phyloP scores from a whole-genome alignment of 495 filamentous ascomycete genomes.

The Cudoniella acicularis region DNA sequence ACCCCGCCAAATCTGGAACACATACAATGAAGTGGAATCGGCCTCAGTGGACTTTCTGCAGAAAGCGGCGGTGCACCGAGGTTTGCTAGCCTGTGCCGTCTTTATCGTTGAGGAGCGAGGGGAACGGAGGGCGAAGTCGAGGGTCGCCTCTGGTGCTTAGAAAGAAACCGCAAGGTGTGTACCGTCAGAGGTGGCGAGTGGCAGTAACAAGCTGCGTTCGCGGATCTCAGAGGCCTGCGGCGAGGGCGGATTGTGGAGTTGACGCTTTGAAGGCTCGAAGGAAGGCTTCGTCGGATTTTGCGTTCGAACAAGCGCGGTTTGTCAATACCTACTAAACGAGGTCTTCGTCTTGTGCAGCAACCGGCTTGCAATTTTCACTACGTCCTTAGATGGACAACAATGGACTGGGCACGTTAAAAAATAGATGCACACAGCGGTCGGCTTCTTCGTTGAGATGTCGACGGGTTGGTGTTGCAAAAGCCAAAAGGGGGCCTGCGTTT shows the following conservation, averaged over 20 bases:
- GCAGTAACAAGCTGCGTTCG: not conserved
- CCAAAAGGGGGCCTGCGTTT: slow-evolving; percentile 7
- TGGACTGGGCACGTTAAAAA: not conserved
- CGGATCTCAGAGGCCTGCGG: not conserved
- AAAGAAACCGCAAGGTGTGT: not conserved
- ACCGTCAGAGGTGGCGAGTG: not conserved
- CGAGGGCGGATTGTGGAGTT: not conserved
- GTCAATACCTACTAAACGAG: slow-evolving; percentile 3
- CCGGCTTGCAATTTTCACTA: not conserved
- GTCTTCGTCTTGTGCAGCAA: not conserved
- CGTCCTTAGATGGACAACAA: not conserved
- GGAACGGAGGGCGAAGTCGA: not conserved
- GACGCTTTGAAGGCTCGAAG: not conserved
- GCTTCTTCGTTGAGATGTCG: not conserved
- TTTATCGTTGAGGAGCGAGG: slow-evolving; percentile 7
- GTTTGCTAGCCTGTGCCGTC: slow-evolving; percentile 7
- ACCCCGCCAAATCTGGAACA: not conserved
- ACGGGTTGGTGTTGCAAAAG: slow-evolving; percentile 10
- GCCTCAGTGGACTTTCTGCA: slow-evolving; percentile 27
- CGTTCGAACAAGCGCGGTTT: slow-evolving; percentile 1
- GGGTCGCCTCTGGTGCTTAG: not conserved
- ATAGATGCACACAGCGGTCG: not conserved
- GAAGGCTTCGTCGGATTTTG: not conserved
- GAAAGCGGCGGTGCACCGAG: slow-evolving; percentile 16
- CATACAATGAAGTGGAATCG: slow-evolving; percentile 29